These are phyloP conservation scores for Punctularia strigosozonata DNA, from an alignment of 768 basidiomycete species.

Conservation along the genomic window DNA sequence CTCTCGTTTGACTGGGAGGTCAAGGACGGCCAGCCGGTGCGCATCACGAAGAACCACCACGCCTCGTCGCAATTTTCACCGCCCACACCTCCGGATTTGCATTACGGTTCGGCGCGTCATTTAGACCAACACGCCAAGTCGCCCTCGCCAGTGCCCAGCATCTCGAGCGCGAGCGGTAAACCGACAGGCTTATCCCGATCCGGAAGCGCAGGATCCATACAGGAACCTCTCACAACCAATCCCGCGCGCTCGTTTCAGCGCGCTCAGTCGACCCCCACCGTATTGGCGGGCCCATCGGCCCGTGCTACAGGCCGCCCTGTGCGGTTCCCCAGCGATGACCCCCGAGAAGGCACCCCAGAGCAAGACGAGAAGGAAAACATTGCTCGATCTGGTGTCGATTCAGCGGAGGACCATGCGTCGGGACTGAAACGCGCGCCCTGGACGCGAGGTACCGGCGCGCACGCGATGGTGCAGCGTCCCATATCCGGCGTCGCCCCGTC, in stretches of 20 bases:
- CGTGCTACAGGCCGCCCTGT: slow-evolving; percentile 32
- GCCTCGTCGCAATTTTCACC: slow-evolving; percentile 30
- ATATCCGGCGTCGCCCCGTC: slow-evolving; percentile 13
- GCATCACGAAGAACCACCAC: slow-evolving; percentile 42
- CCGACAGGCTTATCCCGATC: not conserved
- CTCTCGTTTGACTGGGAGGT: slow-evolving; percentile 56
- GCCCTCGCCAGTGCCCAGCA: not conserved
- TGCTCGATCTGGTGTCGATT: not conserved
- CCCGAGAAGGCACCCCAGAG: not conserved
- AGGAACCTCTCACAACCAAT: too few species aligned
- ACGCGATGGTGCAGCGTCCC: not conserved
- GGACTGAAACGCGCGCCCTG: slow-evolving; percentile 8
- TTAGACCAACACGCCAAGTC: not conserved
- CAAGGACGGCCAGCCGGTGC: slow-evolving; percentile 45
- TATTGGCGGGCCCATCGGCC: slow-evolving; percentile 20
- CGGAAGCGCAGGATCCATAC: slow-evolving; percentile 9
- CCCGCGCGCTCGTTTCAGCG: too few species aligned
- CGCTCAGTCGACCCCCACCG: not conserved
- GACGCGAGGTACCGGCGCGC: not conserved
- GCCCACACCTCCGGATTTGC: slow-evolving; percentile 22
- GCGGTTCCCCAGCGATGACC: not conserved
- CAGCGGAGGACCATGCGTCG: slow-evolving; percentile 5
- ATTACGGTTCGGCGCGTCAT: not conserved
- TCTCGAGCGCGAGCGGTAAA: too few species aligned
- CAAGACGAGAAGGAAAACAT: slow-evolving; percentile 12